Percentiles rank a stretch among this genome's conserved stretches.
These are phyloP conservation scores for Kluyveromyces aestuarii DNA, from an alignment of 805 yeast species.

Conservation along the genomic window DNA sequence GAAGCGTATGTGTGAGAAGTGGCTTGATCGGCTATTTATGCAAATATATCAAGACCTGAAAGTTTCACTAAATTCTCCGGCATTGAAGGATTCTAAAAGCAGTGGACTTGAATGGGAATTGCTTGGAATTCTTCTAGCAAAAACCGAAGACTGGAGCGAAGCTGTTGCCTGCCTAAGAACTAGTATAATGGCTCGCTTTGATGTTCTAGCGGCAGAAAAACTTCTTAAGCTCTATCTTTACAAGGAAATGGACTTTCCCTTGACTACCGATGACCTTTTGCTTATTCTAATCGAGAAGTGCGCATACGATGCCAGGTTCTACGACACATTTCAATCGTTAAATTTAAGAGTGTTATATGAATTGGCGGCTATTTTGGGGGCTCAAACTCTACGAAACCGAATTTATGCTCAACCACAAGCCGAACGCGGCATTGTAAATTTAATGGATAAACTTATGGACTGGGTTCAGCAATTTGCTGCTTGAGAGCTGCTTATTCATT, in stretches of 20 bases:
- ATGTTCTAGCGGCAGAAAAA: constrained; percentile 45
- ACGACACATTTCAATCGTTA: constrained; percentile 42
- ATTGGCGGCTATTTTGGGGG: constrained; percentile 19
- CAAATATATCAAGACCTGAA: constrained; percentile 29
- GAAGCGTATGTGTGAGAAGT: constrained; percentile 26
- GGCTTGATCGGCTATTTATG: constrained; percentile 28
- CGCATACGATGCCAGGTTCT: constrained; percentile 60
- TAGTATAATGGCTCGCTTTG: constrained; percentile 49
- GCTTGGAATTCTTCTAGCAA: constrained; percentile 46
- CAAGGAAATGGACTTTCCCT: constrained; percentile 10
- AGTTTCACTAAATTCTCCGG: constrained; percentile 22
- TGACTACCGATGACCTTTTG: constrained; percentile 32
- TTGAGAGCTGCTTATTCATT: background rate
- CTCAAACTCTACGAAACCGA: constrained; percentile 14
- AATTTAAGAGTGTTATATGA: constrained; percentile 38
- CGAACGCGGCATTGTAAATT: constrained; percentile 14
- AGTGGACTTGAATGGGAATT: constrained; percentile 71
- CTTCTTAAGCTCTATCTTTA: constrained; percentile 35
- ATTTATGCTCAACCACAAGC: constrained; percentile 16
- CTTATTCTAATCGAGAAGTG: constrained; percentile 39
- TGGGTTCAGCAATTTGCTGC: constrained; percentile 12
- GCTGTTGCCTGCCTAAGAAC: constrained; percentile 47
- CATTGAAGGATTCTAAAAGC: constrained; percentile 32
- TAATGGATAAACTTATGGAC: constrained; percentile 15
- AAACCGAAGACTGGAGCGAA: constrained; percentile 40